Base-by-base conservation (phyloP, 768 basidiomycete genomes). In the Pleurotus salmoneostramineus region DNA sequence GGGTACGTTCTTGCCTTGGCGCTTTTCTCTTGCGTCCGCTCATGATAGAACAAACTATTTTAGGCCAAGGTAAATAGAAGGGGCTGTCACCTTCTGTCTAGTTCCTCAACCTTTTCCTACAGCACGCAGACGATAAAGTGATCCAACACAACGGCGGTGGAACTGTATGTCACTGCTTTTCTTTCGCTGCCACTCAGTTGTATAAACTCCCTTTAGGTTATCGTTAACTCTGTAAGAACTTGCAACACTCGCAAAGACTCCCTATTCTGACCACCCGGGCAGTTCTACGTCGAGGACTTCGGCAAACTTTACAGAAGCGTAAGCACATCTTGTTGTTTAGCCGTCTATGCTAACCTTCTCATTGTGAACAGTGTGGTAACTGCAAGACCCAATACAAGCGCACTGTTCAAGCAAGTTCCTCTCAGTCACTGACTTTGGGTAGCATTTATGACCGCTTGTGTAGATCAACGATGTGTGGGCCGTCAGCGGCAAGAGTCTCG, bases 221-320 rank as follows among this genome's bases (percentile, higher is more conserved):
- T 75, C 62, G 69, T 75, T 54, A 75, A 74, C 60, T 72, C 70
- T 2, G 73, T 74, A 57, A 46, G 70, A 5, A 40, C 4, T 17
- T 14, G 21, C 51, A 27, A 31, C n/a, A 14, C 15, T 21, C 17
- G 4, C 10, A 31, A 17, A 45, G 21, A 3, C 21, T 17, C 3
- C 35, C 27, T 36, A 49, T 31, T 34, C 14, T 45, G 14, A 52
- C 17, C 21, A 36, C 10, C 8, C 27, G 7, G 7, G 32, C 37
- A 74, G 72, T 75, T 75, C 71, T 75, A 75, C 50, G 72, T 67
- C 7, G 72, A 74, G 62, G 69, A 74, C 62, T 74, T 74, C 52
- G 73, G 73, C 34, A 75, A 75, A 58, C 65, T 75, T 50, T 75
- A 74, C 58, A 69, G 73, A 15, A 71, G 70, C 60, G 70, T 71